Percentiles rank a stretch among this genome's conserved stretches.
phyloP scores from a whole-genome alignment of 1,139 yeast species.

The Oligophagozyma castellii region DNA sequence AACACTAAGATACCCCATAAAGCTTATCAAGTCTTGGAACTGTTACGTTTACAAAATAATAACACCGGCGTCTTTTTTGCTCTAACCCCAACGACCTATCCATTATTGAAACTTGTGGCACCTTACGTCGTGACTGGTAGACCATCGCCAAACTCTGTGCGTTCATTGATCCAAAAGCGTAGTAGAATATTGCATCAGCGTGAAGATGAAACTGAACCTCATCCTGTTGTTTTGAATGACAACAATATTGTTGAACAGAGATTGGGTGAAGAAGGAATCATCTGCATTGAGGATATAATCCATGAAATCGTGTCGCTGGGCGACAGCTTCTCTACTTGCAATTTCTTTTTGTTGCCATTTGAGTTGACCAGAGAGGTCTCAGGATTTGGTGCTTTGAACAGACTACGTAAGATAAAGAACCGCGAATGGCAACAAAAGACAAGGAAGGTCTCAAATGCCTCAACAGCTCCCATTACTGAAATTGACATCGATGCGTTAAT shows the following conservation, averaged over 20 bases:
- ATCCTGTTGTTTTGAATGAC: slow-evolving; percentile 44
- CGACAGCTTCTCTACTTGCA: slow-evolving; percentile 44
- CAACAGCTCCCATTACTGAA: slow-evolving; percentile 50
- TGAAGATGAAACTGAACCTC: slow-evolving; percentile 26
- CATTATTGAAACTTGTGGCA: slow-evolving; percentile 49
- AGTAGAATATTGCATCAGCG: slow-evolving; percentile 37
- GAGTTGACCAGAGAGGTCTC: slow-evolving; percentile 52
- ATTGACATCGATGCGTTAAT: slow-evolving; percentile 58
- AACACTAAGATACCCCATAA: slow-evolving; percentile 55
- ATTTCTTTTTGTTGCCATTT: slow-evolving; percentile 57
- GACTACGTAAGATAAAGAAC: slow-evolving; percentile 27
- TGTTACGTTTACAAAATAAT: slow-evolving; percentile 43
- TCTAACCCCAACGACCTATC: slow-evolving; percentile 40
- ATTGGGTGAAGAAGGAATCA: slow-evolving; percentile 54
- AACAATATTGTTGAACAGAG: slow-evolving; percentile 62
- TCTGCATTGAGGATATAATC: slow-evolving; percentile 68
- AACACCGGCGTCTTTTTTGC: slow-evolving; percentile 65
- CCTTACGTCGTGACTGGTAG: slow-evolving; percentile 63
- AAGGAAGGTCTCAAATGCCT: slow-evolving; percentile 38
- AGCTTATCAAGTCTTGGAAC: slow-evolving; percentile 42
- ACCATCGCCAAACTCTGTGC: slow-evolving; percentile 57
- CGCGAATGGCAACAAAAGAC: slow-evolving; percentile 30
- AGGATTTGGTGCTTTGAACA: slow-evolving; percentile 48
- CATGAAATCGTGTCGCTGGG: slow-evolving; percentile 55
- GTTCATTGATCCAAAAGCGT: slow-evolving; percentile 65